Percentiles rank a stretch among this genome's conserved stretches.
These are phyloP conservation scores for Lentinula detonsa DNA, from an alignment of 768 basidiomycete genomes.

Conservation along the genomic window DNA sequence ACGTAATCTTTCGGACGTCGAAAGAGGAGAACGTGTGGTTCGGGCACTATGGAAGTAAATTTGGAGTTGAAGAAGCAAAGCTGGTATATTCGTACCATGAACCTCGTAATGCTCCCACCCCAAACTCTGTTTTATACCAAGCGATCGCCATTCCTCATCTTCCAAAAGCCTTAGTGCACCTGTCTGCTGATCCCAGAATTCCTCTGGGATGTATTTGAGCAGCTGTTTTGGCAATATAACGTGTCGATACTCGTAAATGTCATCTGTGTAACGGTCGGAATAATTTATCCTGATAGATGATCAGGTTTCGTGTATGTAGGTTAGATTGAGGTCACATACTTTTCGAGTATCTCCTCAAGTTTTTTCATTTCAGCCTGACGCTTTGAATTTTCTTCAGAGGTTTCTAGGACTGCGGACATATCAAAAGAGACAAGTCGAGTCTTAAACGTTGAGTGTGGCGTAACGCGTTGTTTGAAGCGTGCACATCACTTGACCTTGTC, in stretches of 20 bases:
- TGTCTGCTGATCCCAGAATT: conserved; percentile 71
- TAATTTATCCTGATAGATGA: conserved; percentile 66
- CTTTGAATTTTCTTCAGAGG: conserved; percentile 24
- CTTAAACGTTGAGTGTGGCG: not conserved
- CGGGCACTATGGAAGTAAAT: conserved; percentile 53
- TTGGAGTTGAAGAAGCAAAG: not conserved
- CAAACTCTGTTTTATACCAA: conserved; percentile 92
- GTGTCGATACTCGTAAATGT: conserved; percentile 92
- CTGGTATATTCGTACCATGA: conserved; percentile 55
- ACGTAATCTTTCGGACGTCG: conserved; percentile 71
- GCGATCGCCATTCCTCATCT: conserved; percentile 92
- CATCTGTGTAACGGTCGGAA: conserved; percentile 89
- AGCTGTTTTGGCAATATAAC: conserved; percentile 95
- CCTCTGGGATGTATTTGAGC: conserved; percentile 88
- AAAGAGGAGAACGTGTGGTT: conserved; percentile 92
- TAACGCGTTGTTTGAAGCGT: not conserved
- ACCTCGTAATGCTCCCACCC: conserved; percentile 98
- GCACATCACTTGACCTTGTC: not conserved
- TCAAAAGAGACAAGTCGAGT: not conserved
- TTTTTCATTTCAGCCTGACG: conserved; percentile 41
- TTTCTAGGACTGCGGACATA: conserved; percentile 20
- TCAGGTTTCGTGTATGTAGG: conserved; percentile 9
- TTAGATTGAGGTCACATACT: conserved; percentile 33
- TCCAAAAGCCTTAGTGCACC: conserved; percentile 77
- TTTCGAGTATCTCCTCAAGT: conserved; percentile 75